phyloP scores from a whole-genome alignment of 73 alveolate species.

The Tetrahymena malaccensis region DNA sequence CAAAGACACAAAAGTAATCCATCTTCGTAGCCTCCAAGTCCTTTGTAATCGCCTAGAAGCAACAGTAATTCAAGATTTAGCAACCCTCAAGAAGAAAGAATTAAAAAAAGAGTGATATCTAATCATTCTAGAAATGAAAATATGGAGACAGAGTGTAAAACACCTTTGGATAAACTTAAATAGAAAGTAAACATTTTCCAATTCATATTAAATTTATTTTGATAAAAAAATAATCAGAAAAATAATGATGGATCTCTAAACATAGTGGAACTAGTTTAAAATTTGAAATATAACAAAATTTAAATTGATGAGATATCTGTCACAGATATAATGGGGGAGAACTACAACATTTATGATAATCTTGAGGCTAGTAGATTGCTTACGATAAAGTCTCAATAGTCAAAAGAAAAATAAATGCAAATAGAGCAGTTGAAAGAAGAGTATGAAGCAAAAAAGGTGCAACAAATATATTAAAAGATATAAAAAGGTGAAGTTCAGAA shows the following conservation, averaged over 20 bases:
- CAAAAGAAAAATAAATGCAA: neutral
- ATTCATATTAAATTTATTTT: too few relatives aligned
- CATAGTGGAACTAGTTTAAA: neutral
- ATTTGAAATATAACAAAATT: neutral
- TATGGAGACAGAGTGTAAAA: neutral
- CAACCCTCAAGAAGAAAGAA: neutral
- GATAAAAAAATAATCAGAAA: neutral
- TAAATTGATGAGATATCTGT: neutral
- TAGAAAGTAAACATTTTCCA: neutral
- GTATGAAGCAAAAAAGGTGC: neutral
- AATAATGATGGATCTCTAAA: neutral
- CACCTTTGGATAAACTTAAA: neutral
- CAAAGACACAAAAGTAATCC: neutral
- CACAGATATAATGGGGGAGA: neutral
- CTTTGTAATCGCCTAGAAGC: neutral
- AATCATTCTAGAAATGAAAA: neutral
- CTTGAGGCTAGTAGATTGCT: neutral
- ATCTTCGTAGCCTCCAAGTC: neutral
- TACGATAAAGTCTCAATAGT: neutral
- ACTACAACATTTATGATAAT: neutral
- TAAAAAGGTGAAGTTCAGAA: neutral
- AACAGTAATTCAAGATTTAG: neutral
- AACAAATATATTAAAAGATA: neutral
- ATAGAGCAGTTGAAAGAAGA: neutral
- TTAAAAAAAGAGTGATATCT: neutral